Evolutionary conservation across 208 protist genomes (phyloP).

Genomic region (Trypanosoma boissoni): DNA sequence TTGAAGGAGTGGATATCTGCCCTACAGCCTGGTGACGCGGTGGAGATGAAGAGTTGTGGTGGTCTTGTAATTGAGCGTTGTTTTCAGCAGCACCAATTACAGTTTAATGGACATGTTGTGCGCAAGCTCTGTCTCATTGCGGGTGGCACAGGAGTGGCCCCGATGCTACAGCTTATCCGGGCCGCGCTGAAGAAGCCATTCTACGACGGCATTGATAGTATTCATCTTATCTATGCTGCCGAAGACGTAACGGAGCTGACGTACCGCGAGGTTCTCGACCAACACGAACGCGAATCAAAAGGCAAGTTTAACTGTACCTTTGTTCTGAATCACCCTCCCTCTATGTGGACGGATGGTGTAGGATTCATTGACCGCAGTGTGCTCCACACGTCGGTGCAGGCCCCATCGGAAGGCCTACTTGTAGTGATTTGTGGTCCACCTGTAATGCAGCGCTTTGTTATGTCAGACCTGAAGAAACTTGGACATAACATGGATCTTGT

Average conservation of each 20-base stretch:
- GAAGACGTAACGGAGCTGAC: conserved; percentile 54
- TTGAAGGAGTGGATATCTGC: conserved; percentile 61
- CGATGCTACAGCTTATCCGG: conserved; percentile 80
- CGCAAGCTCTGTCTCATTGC: conserved; percentile 54
- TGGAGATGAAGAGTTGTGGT: conserved; percentile 64
- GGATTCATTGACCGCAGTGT: conserved; percentile 42
- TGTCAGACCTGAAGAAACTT: conserved; percentile 36
- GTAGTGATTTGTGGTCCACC: conserved; percentile 77
- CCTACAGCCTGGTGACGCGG: conserved; percentile 59
- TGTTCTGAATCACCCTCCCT: conserved; percentile 51
- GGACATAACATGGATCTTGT: conserved; percentile 61
- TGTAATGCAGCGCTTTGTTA: conserved; percentile 71
- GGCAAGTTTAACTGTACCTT: conserved; percentile 47
- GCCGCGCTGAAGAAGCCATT: conserved; percentile 47
- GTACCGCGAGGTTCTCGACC: conserved; percentile 39
- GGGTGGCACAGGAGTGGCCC: conserved; percentile 65
- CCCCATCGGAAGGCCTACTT: conserved; percentile 61
- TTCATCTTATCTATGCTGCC: conserved; percentile 60
- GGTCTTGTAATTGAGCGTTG: conserved; percentile 46
- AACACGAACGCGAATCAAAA: conserved; percentile 35
- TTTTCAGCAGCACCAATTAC: conserved; percentile 43
- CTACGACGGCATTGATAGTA: conserved; percentile 44
- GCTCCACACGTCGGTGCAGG: conserved; percentile 40
- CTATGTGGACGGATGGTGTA: conserved; percentile 62
- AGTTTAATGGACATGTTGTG: conserved; percentile 38